Evolutionary conservation across 140 eudicot species (phyloP), one percentile per base, ranked within the genome.

Genomic region (Ambrosia hybrid): DNA sequence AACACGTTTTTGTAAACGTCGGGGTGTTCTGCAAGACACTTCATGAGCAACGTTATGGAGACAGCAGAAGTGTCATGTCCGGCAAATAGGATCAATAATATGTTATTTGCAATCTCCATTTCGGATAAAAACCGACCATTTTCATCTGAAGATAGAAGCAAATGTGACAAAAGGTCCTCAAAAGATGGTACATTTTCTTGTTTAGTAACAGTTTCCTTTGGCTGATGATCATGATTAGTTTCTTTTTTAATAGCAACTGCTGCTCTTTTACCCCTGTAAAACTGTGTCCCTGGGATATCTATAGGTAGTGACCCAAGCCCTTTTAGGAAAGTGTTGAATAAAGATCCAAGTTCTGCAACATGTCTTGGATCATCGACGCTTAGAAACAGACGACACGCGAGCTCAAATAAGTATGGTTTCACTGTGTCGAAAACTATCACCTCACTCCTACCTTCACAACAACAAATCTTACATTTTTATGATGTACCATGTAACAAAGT

Each of bases 21-120:
- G 8, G 95, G 95, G 21, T 68, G 85, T 65, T 88, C 79, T 14
- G 67, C 95, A 51, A 88, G 91, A 15, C 64, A 57, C 84, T 88
- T 88, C 78, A 88, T 79, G 76, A 83, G 70, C 55, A 88, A 66
- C 1, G 91, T 85, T 57, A 88, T 72, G 45, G 83, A 65, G 41
- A 77, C 84, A 8, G 85, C 79, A 3, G 87, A 81, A 53, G 95
- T 88, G 68, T 88, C 91, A 1, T 88, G 95, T 3, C 89, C 91
- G 2, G 95, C 91, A 72, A 88, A 88, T 14, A 88, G 81, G 4
- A 88, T 72, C 51, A 84, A 51, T 17, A 85, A 13, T 66, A 85
- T 74, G 73, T 88, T 88, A 63, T 85, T 86, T 0, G 83, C 71
- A 60, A 85, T 83, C 71, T 83, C 89, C 9, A 69, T 36, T 73